Evolutionary conservation across 148 eudicot species (phyloP).

Genomic region (Limonium bicolor): DNA sequence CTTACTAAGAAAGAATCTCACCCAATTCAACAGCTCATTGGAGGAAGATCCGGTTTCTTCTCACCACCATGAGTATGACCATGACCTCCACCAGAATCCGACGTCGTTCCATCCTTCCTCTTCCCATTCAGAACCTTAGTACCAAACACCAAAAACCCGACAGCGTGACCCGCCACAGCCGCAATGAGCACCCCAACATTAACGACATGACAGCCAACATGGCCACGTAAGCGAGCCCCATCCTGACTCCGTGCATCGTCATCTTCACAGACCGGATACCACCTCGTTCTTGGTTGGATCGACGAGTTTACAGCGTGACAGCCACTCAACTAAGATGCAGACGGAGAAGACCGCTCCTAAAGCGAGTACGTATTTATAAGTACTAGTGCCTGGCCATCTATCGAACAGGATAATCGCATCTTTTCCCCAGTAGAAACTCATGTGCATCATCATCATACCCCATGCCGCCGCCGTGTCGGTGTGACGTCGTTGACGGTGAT

Average conservation of each 20-base stretch:
- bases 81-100: not conserved
- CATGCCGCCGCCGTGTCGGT: too few relatives aligned
- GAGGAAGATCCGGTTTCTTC: conserved; percentile 20
- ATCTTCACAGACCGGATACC: conserved; percentile 22
- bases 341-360: conserved; percentile 32
- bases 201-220: conserved; percentile 48
- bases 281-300: conserved; percentile 7
- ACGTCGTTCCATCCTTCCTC: not conserved
- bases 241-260: conserved; percentile 20
- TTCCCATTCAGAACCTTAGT: conserved; percentile 16
- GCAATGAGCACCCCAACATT: conserved; percentile 35
- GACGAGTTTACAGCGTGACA: conserved; percentile 23
- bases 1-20: too few relatives aligned
- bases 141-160: conserved; percentile 33
- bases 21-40: conserved; percentile 27
- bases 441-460: conserved; percentile 85
- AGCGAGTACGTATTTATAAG: conserved; percentile 36
- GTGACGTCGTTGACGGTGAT: too few relatives aligned
- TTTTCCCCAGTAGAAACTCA: conserved; percentile 79
- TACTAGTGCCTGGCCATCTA: conserved; percentile 48
- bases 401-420: conserved; percentile 43
- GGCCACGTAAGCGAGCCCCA: conserved; percentile 36
- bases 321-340: conserved; percentile 46
- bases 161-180: conserved; percentile 21
- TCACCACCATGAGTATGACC: not conserved